Conservation (phyloP, 306 rosid species). For the Trichosanthes truncata region DNA sequence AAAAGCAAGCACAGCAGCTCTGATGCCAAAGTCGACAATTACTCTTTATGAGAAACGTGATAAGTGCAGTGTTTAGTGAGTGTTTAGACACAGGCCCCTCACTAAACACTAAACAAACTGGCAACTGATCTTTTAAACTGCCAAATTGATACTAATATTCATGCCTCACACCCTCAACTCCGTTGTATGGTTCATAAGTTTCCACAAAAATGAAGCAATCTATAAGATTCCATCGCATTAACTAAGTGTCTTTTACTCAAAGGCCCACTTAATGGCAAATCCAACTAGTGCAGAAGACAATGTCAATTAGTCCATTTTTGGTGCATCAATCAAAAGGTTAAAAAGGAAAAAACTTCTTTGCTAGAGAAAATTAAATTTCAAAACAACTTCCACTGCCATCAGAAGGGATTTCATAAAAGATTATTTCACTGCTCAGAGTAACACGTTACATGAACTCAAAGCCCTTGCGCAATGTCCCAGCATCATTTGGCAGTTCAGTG, state of each 20-base stretch:
- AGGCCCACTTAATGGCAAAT: neutral
- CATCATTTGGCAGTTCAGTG: constrained; percentile 29
- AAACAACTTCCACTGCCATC: constrained; percentile 26
- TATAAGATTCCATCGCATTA: neutral
- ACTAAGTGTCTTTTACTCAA: neutral
- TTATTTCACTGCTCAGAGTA: neutral
- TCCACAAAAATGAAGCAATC: neutral
- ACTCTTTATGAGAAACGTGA: neutral
- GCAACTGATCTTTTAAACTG: neutral
- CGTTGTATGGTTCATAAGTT: neutral
- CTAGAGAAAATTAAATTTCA: neutral
- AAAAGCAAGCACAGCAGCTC: neutral
- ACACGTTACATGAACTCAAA: constrained; percentile 28
- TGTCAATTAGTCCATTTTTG: neutral
- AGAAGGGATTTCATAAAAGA: constrained; percentile 28
- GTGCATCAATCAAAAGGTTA: neutral
- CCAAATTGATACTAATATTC: neutral
- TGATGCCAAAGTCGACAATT: neutral
- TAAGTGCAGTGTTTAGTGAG: neutral
- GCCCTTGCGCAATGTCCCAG: constrained; percentile 50
- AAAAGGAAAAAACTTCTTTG: neutral
- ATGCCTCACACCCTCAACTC: neutral
- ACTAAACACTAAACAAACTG: neutral
- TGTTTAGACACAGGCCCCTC: neutral
- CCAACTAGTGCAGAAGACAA: neutral